Evolutionary conservation across 192 early-diverging fungal genomes (phyloP).

Genomic region (Backusella sp.): DNA sequence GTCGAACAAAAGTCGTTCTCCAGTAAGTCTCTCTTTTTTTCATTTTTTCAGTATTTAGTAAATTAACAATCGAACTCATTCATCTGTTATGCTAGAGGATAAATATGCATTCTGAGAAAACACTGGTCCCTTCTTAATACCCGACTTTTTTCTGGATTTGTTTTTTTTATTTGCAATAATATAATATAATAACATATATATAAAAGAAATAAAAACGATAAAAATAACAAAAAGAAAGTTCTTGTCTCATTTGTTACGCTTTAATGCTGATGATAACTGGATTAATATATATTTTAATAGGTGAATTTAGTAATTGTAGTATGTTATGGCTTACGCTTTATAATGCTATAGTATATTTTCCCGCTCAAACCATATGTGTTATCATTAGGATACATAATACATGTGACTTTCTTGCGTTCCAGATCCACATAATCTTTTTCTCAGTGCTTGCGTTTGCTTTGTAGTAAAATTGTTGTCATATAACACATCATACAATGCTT

Average conservation of each 20-base stretch:
- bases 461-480: background rate
- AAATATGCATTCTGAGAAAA: constrained; percentile 8
- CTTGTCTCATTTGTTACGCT: background rate
- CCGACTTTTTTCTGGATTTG: background rate
- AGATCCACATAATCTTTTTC: constrained; percentile 6
- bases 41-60: background rate
- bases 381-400: background rate
- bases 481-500: background rate
- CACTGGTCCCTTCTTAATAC: background rate
- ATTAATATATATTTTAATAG: background rate
- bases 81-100: background rate
- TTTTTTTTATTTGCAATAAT: constrained; percentile 7
- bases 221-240: background rate
- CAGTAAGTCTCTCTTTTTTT: background rate
- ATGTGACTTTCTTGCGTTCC: background rate
- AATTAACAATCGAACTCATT: background rate
- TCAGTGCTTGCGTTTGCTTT: background rate
- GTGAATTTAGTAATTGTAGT: background rate
- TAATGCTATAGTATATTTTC: background rate
- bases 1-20: background rate
- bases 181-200: background rate
- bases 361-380: background rate
- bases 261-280: background rate
- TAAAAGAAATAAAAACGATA: background rate
- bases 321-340: background rate